These are phyloP conservation scores for Tulasnella sp. DNA, from an alignment of 768 basidiomycete genomes.

Conservation along the genomic window DNA sequence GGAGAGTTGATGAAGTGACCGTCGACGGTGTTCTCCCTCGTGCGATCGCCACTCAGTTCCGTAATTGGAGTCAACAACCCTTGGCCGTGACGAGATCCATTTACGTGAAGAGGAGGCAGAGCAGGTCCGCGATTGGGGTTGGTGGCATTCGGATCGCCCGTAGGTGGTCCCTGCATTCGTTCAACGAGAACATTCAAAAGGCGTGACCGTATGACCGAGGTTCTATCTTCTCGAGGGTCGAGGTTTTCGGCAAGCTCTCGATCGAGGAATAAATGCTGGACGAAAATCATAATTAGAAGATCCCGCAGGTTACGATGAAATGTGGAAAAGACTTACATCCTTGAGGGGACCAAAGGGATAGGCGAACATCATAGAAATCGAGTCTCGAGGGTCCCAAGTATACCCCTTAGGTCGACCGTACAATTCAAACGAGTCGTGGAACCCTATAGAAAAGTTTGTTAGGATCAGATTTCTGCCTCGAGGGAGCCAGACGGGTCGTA, in stretches of 20 bases:
- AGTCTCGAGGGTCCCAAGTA: slow-evolving; percentile 82
- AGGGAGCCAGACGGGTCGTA: slow-evolving; percentile 27
- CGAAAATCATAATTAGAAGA: not conserved
- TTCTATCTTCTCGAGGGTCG: slow-evolving; percentile 68
- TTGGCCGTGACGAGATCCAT: slow-evolving; percentile 3
- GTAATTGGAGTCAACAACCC: slow-evolving; percentile 7
- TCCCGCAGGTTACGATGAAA: not conserved
- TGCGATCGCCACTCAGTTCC: slow-evolving; percentile 1
- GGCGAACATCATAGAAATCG: slow-evolving; percentile 78
- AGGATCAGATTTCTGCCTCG: too few species aligned
- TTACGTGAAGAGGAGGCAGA: not conserved
- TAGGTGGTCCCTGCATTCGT: slow-evolving; percentile 40
- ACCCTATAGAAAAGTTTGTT: slow-evolving; percentile 31
- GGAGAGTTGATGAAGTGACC: slow-evolving; percentile 2
- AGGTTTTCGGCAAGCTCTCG: slow-evolving; percentile 68
- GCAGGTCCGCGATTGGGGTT: not conserved
- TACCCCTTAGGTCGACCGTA: slow-evolving; percentile 82
- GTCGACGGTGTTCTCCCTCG: slow-evolving; percentile 10
- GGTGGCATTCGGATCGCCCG: not conserved
- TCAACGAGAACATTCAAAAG: slow-evolving; percentile 51
- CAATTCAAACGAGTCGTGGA: slow-evolving; percentile 78
- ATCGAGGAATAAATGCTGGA: slow-evolving; percentile 74
- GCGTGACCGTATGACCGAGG: slow-evolving; percentile 51
- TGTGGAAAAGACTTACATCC: slow-evolving; percentile 47
- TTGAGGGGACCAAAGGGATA: slow-evolving; percentile 79